Evolutionary conservation across 129 eudicot genomes (phyloP), one percentile per base, ranked within the genome.

Genomic region (Escallonia rubra): DNA sequence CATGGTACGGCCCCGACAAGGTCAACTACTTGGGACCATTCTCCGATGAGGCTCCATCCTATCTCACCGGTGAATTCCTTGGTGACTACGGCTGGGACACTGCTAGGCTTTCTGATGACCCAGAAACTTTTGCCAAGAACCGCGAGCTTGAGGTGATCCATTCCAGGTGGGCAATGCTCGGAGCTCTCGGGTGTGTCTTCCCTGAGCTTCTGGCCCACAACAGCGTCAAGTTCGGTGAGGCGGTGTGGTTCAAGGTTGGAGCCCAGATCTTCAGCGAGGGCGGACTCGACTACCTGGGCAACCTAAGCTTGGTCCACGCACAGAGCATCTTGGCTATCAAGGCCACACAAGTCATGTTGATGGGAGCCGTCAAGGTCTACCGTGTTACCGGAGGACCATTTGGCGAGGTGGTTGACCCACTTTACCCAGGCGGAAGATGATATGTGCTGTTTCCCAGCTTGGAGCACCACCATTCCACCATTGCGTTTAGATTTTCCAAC

Each of bases 301-400:
- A 65, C 59, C 70, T 59, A 50, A 65, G 72, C 60, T 67, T 67
- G 63, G 63, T 67, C 38, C 72, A 67, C 43, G 51, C 72, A 7
- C 72, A 43, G 4, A 67, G 72, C 63, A 67, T 67, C 43, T 55
- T 67, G 46, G 72, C 72, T 6, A 67, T 67, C 16, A 54, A 63
- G 72, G 72, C 63, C 14, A 67, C 61, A 3, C 71, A 67, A 67
- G 61, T 54, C 6, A 67, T 52, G 51, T 40, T 67, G 41, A 67
- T 67, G 61, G 76, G 76, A 4, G 69, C 63, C 2, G 74, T 71
- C 66, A 73, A 69, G 61, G 73, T 72, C 0, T 74, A 74, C 79
- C 74, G 70, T 54, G 59, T 75, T 60, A 74, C 79, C 3, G 79
- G 79, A 42, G 79, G 79, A 4, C 79, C 70, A 3, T 75, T 76